These are phyloP conservation scores for Penicillium daleae DNA, from an alignment of 495 filamentous ascomycete species.

Conservation along the genomic window DNA sequence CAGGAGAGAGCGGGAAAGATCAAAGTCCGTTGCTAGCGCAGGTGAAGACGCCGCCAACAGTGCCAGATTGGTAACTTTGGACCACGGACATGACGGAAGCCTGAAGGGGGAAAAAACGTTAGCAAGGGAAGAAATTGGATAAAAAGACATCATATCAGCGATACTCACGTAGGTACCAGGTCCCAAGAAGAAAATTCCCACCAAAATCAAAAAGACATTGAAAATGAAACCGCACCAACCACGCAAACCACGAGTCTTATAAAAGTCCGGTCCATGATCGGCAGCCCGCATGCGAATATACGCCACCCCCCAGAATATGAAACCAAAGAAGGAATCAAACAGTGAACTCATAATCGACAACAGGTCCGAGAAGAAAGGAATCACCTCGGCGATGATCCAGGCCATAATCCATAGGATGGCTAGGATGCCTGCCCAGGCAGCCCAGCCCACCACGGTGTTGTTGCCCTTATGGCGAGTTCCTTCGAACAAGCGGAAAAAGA, in stretches of 20 bases:
- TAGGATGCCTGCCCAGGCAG: conserved; percentile 73
- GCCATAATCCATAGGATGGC: conserved; percentile 73
- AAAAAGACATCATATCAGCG: background rate
- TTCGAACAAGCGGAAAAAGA: conserved; percentile 84
- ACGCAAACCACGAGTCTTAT: conserved; percentile 59
- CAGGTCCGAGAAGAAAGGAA: conserved; percentile 87
- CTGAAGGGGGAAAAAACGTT: conserved; percentile 30
- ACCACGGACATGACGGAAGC: conserved; percentile 67
- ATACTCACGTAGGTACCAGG: conserved; percentile 77
- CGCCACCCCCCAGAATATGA: conserved; percentile 91
- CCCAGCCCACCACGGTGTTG: conserved; percentile 84
- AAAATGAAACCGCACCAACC: conserved; percentile 64
- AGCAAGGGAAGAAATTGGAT: background rate
- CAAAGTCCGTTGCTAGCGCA: conserved; percentile 63
- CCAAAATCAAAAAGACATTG: conserved; percentile 70
- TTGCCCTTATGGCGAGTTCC: conserved; percentile 73
- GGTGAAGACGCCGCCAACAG: conserved; percentile 62
- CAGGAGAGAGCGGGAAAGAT: conserved; percentile 11
- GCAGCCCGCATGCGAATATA: conserved; percentile 80
- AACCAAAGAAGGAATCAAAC: conserved; percentile 92
- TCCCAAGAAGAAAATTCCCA: conserved; percentile 75
- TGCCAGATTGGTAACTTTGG: conserved; percentile 56
- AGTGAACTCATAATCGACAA: conserved; percentile 85
- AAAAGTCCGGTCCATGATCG: conserved; percentile 65
- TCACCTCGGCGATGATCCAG: conserved; percentile 85